Base-by-base conservation (phyloP, 1,284 basidiomycete genomes). In the Marasmius tenuissimus region DNA sequence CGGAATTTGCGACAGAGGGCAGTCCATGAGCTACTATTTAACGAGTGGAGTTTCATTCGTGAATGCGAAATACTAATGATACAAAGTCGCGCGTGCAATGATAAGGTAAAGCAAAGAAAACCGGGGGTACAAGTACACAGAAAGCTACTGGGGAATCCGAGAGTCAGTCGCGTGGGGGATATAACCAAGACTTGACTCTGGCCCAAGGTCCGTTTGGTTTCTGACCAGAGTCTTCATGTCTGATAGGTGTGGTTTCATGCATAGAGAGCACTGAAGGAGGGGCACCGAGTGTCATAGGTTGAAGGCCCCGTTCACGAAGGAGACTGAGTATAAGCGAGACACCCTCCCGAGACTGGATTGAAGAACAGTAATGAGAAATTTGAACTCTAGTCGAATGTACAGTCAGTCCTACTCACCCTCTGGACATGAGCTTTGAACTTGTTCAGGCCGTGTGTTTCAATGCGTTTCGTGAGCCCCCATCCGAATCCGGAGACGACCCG, bases 361-460 rank as follows among this genome's bases (percentile, higher is more conserved):
- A 57, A 45, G 57, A 27, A 59, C 52, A 66, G 69, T n/a, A 71
- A 63, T 63, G 62, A 70, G 55, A 50, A 58, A 52, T 50, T 54
- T 39, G 35, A 18, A 33, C 48, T 52, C 59, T 59, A 42, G 37
- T 7, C 61, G 20, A 52, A 45, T 27, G 27, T 27, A 14, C 42
- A 34, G 57, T 27, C 20, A 14, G 3, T 12, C 20, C 49, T 63
- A 75, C 83, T 39, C 68, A 88, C 91, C 70, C 85, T 79, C 74
- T 93, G 91, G 50, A 93, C 78, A 68, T 93, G 89, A 34, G 87
- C 83, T 72, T 92, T 91, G 78, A 93, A 92, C 62, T 82, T 85
- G 37, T 84, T 84, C 60, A 93, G 71, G 35, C 90, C 92, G 67
- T 92, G 89, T 61, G 76, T 90, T 76, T 93, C 91, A 57, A 93